Evolutionary conservation across 495 filamentous ascomycete genomes (phyloP).

Genomic region (Polyplosphaeria fusca): DNA sequence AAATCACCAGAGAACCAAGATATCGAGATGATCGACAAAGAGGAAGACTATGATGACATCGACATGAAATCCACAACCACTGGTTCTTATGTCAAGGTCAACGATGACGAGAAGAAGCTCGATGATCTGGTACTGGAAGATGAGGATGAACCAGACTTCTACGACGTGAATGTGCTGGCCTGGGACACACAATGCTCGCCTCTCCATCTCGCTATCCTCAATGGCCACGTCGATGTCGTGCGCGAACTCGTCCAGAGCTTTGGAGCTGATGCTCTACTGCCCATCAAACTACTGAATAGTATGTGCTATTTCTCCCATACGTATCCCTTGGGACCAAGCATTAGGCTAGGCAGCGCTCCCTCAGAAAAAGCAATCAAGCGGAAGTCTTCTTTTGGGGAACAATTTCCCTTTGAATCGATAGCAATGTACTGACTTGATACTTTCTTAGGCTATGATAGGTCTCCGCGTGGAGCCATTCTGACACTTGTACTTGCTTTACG

Average conservation of each 20-base stretch:
- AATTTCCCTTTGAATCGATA: too few relatives aligned
- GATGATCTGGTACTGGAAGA: slow-evolving; percentile 45
- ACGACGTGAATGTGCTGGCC: slow-evolving; percentile 67
- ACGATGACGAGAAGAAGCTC: slow-evolving; percentile 40
- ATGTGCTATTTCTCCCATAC: too few relatives aligned
- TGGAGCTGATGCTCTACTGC: slow-evolving; percentile 68
- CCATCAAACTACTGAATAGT: slow-evolving; percentile 60
- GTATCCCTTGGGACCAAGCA: too few relatives aligned
- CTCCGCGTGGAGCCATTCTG: slow-evolving; percentile 56
- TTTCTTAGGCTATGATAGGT: slow-evolving; percentile 45
- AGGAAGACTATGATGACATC: slow-evolving; percentile 44
- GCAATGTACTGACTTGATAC: too few relatives aligned
- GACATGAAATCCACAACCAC: slow-evolving; percentile 49
- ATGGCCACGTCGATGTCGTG: slow-evolving; percentile 64
- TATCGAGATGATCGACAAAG: slow-evolving; percentile 46
- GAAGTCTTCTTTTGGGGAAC: too few relatives aligned
- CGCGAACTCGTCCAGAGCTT: slow-evolving; percentile 67
- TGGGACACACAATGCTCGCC: slow-evolving; percentile 73
- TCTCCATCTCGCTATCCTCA: slow-evolving; percentile 72
- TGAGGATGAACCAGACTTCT: slow-evolving; percentile 69
- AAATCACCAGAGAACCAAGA: slow-evolving; percentile 44
- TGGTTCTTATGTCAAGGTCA: slow-evolving; percentile 67
- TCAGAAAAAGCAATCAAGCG: too few relatives aligned
- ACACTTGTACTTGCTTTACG: slow-evolving; percentile 60
- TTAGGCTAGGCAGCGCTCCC: too few relatives aligned